Evolutionary conservation across 2,329 filamentous ascomycete species (phyloP), one percentile per base, ranked within the genome.

Genomic region (Colletotrichum brevisporum): DNA sequence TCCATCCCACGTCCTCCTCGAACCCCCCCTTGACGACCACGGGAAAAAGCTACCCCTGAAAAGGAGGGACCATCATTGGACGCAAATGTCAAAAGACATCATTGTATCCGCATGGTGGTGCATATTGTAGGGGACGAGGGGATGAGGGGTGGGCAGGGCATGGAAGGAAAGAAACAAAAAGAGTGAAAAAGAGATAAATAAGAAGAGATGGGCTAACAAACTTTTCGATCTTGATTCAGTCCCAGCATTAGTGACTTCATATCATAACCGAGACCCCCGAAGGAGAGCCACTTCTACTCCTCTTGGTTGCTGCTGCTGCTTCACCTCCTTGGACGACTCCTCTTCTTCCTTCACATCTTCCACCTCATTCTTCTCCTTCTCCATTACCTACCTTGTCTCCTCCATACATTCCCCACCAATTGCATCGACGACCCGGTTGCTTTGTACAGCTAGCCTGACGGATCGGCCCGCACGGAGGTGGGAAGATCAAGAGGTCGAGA

Each of bases 201-300:
- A 69, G 39, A 69, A 69, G 66, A 69, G 67, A 69, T 67, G 67
- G 31, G 67, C 63, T 63, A 57, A 70, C 67, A 68, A 57, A 67
- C 67, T 57, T 53, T 47, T 70, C 21, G 47, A 21, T 52, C 43
- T 61, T 64, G 43, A n/a, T 66, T 47, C 59, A 62, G 59, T 56
- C 41, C 39, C 43, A 45, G 51, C 50, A 69, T 60, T 51, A 56
- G 67, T 69, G 67, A 69, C 62, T 69, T 69, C 51, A 66, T 53
- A 66, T 59, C 55, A 21, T 47, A 54, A 31, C 66, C 66, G 62
- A 66, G 31, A 69, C 48, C 62, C 61, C 62, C 51, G 51, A 69
- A 51, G 5, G 18, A 52, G 67, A 67, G 60, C 62, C 62, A 69
- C 62, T 67, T 69, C 63, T 66, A 66, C 55, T 69, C 62, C 51